Evolutionary conservation across 1,284 basidiomycete species (phyloP), one percentile per base, ranked within the genome.

Genomic region (Chalciporus sp.): DNA sequence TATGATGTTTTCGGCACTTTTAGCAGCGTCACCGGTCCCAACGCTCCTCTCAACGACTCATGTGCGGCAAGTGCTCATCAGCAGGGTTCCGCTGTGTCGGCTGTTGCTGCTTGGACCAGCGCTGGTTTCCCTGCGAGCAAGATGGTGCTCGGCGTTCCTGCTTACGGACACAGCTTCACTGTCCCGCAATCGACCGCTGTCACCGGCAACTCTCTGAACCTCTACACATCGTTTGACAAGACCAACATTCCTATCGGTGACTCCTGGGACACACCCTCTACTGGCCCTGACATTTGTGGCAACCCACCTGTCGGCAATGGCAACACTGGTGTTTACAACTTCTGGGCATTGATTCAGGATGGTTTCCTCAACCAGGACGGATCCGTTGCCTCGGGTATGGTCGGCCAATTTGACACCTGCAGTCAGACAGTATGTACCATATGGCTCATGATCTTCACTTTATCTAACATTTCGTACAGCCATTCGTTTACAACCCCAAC

Each of bases 51-150:
- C 28, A 77, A 85, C 52, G 86, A 95, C 69, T 79, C 81, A 0
- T 95, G 94, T 69, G 82, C 84, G 3, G 74, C 84, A 45, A 63
- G 79, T 1, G 72, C 70, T 2, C 74, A 84, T 58, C 88, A 86
- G 52, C 74, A 78, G 45, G 92, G 91, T 11, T 95, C 92, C 57
- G 93, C 90, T 23, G 79, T 82, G 42, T 83, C 83, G 8, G 86
- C 90, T 5, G 80, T 96, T 42, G 70, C 75, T 7, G 81, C 83
- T 9, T 96, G 94, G 94, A 83, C 77, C 1, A 62, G 65, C 0
- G 92, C 93, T 29, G 90, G 90, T 27, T 85, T 97, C 72, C 90
- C 93, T n/a, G 72, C 77, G 9, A 73, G 81, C 64, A 80, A 94
- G 73, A 85, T 96, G 60, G 83, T 90, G 14, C 83, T 95, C 35